Base-by-base conservation (phyloP, 2,329 filamentous ascomycete species). In the Diaporthe citri region DNA sequence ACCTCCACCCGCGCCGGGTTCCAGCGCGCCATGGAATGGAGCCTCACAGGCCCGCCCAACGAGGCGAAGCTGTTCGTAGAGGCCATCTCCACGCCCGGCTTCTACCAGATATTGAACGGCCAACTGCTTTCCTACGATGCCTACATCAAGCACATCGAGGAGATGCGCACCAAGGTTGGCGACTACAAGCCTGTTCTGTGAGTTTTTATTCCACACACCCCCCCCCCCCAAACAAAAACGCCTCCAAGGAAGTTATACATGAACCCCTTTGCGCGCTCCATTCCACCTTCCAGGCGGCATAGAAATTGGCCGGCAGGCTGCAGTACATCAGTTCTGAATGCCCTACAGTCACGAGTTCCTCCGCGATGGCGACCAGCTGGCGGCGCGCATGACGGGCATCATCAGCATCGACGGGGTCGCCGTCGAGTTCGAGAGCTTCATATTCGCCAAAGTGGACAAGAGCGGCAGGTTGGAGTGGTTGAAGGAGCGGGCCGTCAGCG, bases 361-460 rank as follows among this genome's bases (percentile, higher is more conserved):
- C 36, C 80, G 80, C 43, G 80, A 82, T 51, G 80, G 79, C 36
- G 76, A 81, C 73, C 78, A 79, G 69, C 62, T 82, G n/a, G 80
- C 81, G 15, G 81, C 81, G 12, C 80, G 78, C 20, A 80, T 82
- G 78, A 80, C 78, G 12, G 80, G 81, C 12, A 80, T 76, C 17
- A 80, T 82, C 57, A 81, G 80, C 51, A 74, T 81, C 9, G 77
- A 79, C 3, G 80, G 80, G 4, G 60, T 56, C 1, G 78, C 78
- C n/a, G 80, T 75, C 3, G n/a, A 75, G 1, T 81, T 81, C 60
- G 80, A 82, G 77, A 82, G 80, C 74, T 82, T 82, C 74, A 78
- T 82, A 72, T 82, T 82, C 67, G 81, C 70, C 10, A 80, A 79
- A 73, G 76, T 82, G 28, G 73, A 79, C 62, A 77, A 74, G 51